Evolutionary conservation across 1,284 basidiomycete species (phyloP), one percentile per base, ranked within the genome.

Genomic region (Ceratobasidium sp.): DNA sequence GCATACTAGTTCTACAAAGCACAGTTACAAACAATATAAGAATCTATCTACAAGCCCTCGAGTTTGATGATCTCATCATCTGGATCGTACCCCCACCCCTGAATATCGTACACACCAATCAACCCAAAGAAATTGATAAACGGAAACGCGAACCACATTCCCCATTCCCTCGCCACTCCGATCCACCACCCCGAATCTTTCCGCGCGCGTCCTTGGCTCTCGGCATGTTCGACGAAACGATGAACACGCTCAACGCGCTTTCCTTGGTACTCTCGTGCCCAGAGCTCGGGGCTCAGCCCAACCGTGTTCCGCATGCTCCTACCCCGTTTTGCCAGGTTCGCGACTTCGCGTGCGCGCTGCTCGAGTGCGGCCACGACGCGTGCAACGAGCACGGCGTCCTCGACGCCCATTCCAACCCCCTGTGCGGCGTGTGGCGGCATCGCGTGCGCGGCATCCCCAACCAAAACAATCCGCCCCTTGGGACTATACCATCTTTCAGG

Each of bases 71-170:
- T 56, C 77, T 78, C 77, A 18, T 69, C 61, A 66, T 78, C 77
- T 23, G 77, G 77, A 46, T 78, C 77, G 55, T 78, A 78, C 39
- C 77, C 77, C 77, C 77, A 78, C 15, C 77, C 77, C 49, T 78
- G 77, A 26, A 78, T 66, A 72, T 78, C 77, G 28, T 66, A 66
- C n/a, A 78, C 58, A 5, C 58, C 77, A 40, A 76, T 33, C 42
- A n/a, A 7, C 28, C 72, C 61, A 63, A 76, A 66, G 26, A 33
- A 76, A 46, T 76, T 76, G 51, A 76, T 76, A 42, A 76, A 12
- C 20, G 72, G 72, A 33, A 76, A 76, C 23, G 61, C 61, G 39
- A 56, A 33, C 72, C 72, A 76, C 67, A 78, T 64, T 13, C 44
- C 61, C 77, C 61, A 71, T 49, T 71, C 67, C n/a, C 69, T 58